Base-by-base conservation (phyloP, 352 stramenopile genomes). In the Globisporangium cylindrosporum region DNA sequence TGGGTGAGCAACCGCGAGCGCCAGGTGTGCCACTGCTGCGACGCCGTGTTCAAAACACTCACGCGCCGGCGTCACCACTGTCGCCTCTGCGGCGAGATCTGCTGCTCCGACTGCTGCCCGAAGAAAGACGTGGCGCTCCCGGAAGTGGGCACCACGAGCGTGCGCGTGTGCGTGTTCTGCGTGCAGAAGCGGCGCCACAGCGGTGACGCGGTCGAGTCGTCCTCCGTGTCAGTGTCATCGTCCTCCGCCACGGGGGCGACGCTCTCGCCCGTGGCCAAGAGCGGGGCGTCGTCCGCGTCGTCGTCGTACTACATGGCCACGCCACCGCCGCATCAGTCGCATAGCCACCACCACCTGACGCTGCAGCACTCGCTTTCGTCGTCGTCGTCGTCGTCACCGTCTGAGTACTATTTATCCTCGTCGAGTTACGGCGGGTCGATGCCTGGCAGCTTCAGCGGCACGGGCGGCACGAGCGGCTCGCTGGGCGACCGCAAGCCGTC, bases 91-190 rank as follows among this genome's bases (percentile, higher is more conserved):
- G 86, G 86, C 49, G 86, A 94, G 73, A 68, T 94, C 65, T 90
- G 82, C 61, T 94, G 86, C 64, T 85, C 82, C 2, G 82, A 89
- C 38, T 94, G 86, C 68, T 91, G 78, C 2, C 86, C 86, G n/a
- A 94, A 94, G 62, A 88, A 92, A 75, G 86, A 91, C 63, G 77
- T 94, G 24, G 81, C 78, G 41, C 79, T 93, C 22, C 82, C 84
- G 1, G 80, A 88, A 34, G 75, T 87, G 1, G 79, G 82, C 18
- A 77, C 73, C 29, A 89, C 82, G 34, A 87, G 79, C 65, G 82
- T 93, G 15, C 82, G 85, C 58, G 82, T 93, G n/a, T 93, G 85
- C 49, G 78, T 84, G 3, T 61, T 64, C 6, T 93, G 85, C 46
- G 73, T 88, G 8, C 74, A 86, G 63, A 73, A 72, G 57, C 84